phyloP scores from a whole-genome alignment of 176 grass and related monocot species.

The Metroxylon sagu region DNA sequence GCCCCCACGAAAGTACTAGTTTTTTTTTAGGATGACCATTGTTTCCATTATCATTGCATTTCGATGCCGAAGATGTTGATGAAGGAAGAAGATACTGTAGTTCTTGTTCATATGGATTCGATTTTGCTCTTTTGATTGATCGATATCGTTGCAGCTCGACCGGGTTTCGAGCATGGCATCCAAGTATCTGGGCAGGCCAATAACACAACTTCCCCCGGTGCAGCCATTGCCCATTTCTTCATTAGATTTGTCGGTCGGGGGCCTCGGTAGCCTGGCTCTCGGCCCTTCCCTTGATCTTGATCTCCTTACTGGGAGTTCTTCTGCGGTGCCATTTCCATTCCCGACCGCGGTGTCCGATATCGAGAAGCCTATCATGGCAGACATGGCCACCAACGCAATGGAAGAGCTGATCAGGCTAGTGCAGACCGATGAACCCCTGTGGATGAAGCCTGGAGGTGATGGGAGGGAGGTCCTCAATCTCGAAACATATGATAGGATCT shows the following conservation, averaged over 20 bases:
- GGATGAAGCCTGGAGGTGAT: slow-evolving; percentile 43
- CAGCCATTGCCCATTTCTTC: slow-evolving; percentile 41
- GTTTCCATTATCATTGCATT: too few relatives aligned
- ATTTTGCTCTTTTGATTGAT: too few relatives aligned
- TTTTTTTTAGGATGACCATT: too few relatives aligned
- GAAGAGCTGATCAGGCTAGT: slow-evolving; percentile 79
- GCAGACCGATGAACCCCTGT: slow-evolving; percentile 57
- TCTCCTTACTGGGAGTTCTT: slow-evolving; percentile 36
- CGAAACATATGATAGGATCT: slow-evolving; percentile 64
- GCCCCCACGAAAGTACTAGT: too few relatives aligned
- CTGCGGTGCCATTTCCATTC: slow-evolving; percentile 32
- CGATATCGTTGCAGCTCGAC: slow-evolving; percentile 54
- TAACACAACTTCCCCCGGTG: slow-evolving; percentile 61
- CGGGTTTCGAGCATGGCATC: slow-evolving; percentile 65
- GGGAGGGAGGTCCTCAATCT: slow-evolving; percentile 38
- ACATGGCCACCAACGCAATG: slow-evolving; percentile 56
- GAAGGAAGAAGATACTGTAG: too few relatives aligned
- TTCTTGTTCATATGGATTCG: too few relatives aligned
- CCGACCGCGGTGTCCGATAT: slow-evolving; percentile 41
- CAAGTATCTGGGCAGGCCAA: slow-evolving; percentile 76
- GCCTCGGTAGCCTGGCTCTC: slow-evolving; percentile 13
- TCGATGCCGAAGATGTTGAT: too few relatives aligned
- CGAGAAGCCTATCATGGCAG: slow-evolving; percentile 66
- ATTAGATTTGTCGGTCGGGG: slow-evolving; percentile 56
- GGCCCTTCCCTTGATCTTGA: slow-evolving; percentile 70